Evolutionary conservation across 2,329 filamentous ascomycete species (phyloP), one percentile per base, ranked within the genome.

Genomic region (Pestalotiopsis sp.): DNA sequence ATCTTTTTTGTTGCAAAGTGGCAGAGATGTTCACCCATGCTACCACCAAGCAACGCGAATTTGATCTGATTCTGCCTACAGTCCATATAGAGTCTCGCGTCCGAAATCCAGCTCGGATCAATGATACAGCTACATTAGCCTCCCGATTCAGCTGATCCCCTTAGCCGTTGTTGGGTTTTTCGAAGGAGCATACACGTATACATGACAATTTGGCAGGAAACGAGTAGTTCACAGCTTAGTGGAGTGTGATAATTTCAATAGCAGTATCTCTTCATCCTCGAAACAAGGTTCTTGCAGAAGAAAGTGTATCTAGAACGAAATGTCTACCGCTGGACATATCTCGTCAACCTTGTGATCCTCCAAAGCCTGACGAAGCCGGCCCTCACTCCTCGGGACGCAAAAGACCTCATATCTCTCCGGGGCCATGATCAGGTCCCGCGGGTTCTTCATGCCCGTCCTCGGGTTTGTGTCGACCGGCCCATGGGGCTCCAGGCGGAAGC

Each of bases 371-470:
- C 62, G 27, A 36, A 68, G 57, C 9, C 27, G 23, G 25, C 20
- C n/a, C 62, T 68, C 66, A 36, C 56, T 63, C 25, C 66, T 38
- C 3, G 66, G 66, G 6, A 67, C 66, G 40, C 57, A 67, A 23
- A 67, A 38, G 7, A 63, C 23, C 20, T 31, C 5, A 57, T 67
- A 67, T 11, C 20, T 59, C 20, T 63, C 49, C 14, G 66, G 66
- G 1, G 59, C 40, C 57, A 63, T 62, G 23, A 67, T 63, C 14
- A 67, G 38, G 25, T 63, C 59, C 17, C 38, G 17, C 7, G 66
- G 58, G 40, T 67, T 63, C 58, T 52, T 62, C 40, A 56, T 52
- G n/a, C 41, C 66, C 38, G 58, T 62, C 25, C 57, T 49, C 14
- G 66, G 57, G 25, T 67, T 63, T 2, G 58, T 38, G 27, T 67